Conservation (phyloP, 2,329 filamentous ascomycete species). For the Penicillium brevicompactum region DNA sequence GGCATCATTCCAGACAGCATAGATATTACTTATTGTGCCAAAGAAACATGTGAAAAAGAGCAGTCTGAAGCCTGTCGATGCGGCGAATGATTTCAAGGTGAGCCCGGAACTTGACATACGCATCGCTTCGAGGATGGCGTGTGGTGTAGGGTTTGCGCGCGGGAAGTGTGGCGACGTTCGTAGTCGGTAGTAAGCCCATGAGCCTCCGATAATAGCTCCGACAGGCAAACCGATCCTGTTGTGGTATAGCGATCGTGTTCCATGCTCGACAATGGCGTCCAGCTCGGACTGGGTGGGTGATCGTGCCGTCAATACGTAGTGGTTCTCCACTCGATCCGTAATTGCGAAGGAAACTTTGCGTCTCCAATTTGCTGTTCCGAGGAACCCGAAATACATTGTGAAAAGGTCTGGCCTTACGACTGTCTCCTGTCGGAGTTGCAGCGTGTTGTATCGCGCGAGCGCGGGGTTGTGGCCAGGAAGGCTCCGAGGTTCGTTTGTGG, state of each 20-base stretch:
- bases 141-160: conserved; percentile 9
- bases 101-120: background rate
- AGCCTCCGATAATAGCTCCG: conserved; percentile 12
- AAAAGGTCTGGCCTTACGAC: conserved; percentile 28
- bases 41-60: conserved; percentile 16
- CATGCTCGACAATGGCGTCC: conserved; percentile 32
- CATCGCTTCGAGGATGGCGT: conserved; percentile 3
- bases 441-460: conserved; percentile 16
- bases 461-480: conserved; percentile 11
- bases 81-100: background rate
- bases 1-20: conserved; percentile 16
- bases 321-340: conserved; percentile 21
- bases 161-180: conserved; percentile 10
- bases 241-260: conserved; percentile 24
- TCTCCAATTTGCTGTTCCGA: conserved; percentile 24
- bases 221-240: conserved; percentile 23
- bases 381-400: conserved; percentile 32
- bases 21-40: conserved; percentile 2
- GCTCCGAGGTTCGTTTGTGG: conserved; percentile 1
- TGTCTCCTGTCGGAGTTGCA: conserved; percentile 28
- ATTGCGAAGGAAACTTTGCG: conserved; percentile 3
- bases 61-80: conserved; percentile 12
- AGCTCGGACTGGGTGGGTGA: conserved; percentile 37
- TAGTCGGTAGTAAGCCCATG: conserved; percentile 13
- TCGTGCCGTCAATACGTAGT: conserved; percentile 27